Evolutionary conservation across 805 yeast species (phyloP).

Genomic region (Henningerozyma blattae): DNA sequence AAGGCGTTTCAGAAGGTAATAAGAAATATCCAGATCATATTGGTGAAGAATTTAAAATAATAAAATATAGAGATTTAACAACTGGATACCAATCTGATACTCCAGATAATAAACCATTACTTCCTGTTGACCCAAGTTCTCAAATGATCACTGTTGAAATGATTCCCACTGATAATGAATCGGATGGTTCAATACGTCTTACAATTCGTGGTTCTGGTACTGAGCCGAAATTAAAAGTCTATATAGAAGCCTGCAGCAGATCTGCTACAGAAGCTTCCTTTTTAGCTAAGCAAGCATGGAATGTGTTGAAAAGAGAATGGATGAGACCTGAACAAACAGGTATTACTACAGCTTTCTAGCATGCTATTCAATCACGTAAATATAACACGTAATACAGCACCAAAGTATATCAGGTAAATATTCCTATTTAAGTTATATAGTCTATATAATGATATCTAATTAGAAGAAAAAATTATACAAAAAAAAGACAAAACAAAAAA

Average conservation of each 20-base stretch:
- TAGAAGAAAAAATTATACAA: no score
- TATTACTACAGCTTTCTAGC: conserved; percentile 14
- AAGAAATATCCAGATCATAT: conserved; percentile 33
- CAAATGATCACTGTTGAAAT: conserved; percentile 78
- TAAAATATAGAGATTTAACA: conserved; percentile 75
- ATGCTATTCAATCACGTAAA: no score
- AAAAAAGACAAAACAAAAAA: no score
- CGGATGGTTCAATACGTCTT: conserved; percentile 41
- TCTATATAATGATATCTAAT: no score
- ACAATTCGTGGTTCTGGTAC: conserved; percentile 95
- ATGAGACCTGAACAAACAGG: conserved; percentile 48
- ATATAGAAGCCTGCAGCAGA: conserved; percentile 62
- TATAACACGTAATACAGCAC: no score
- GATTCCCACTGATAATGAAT: conserved; percentile 7
- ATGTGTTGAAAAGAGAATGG: conserved; percentile 45
- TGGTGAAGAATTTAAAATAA: conserved; percentile 43
- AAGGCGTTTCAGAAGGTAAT: conserved; percentile 8
- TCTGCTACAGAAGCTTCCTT: conserved; percentile 34
- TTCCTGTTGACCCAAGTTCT: conserved; percentile 62
- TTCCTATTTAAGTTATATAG: no score
- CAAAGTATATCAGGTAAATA: no score
- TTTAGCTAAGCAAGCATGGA: conserved; percentile 61
- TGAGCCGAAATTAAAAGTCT: conserved; percentile 87
- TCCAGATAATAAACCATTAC: conserved; percentile 38
- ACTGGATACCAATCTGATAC: conserved; percentile 69